These are phyloP conservation scores for Hanseniaspora taiwanica DNA, from an alignment of 805 yeast genomes.

Conservation along the genomic window DNA sequence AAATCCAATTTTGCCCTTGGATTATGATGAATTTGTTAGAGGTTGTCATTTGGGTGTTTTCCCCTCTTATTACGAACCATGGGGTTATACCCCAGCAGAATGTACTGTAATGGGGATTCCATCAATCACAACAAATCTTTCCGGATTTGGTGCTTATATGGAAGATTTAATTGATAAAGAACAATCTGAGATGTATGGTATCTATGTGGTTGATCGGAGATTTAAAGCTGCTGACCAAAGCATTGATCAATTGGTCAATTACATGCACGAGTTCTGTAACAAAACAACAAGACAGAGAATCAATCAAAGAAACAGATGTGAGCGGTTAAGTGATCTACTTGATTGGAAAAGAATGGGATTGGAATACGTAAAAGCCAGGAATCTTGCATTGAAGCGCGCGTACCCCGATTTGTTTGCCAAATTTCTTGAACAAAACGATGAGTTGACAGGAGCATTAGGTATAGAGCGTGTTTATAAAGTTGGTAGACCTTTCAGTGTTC, in stretches of 20 bases:
- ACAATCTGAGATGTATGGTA: slow-evolving; percentile 82
- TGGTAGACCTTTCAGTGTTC: slow-evolving; percentile 88
- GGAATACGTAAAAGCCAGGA: slow-evolving; percentile 90
- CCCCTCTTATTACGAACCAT: slow-evolving; percentile 97
- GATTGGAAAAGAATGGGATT: slow-evolving; percentile 99
- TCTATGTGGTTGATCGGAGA: slow-evolving; percentile 91
- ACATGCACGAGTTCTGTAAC: slow-evolving; percentile 77
- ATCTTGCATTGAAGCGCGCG: slow-evolving; percentile 81
- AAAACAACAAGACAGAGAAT: slow-evolving; percentile 94
- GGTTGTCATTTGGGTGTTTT: slow-evolving; percentile 97
- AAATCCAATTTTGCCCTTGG: slow-evolving; percentile 85
- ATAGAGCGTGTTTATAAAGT: slow-evolving; percentile 38
- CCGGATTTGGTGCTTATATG: slow-evolving; percentile 98
- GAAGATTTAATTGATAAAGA: slow-evolving; percentile 85
- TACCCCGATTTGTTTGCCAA: slow-evolving; percentile 69
- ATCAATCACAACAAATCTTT: slow-evolving; percentile 85
- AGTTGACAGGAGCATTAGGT: slow-evolving; percentile 16
- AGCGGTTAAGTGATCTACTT: slow-evolving; percentile 77
- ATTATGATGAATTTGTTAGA: slow-evolving; percentile 93
- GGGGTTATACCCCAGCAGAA: slow-evolving; percentile 99
- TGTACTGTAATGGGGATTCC: slow-evolving; percentile 99
- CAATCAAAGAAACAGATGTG: slow-evolving; percentile 95
- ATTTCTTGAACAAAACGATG: slow-evolving; percentile 6
- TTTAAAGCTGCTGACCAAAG: slow-evolving; percentile 86
- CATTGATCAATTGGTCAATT: slow-evolving; percentile 75